phyloP scores from a whole-genome alignment of 257 asterid species.

The Nicotiana paniculata region DNA sequence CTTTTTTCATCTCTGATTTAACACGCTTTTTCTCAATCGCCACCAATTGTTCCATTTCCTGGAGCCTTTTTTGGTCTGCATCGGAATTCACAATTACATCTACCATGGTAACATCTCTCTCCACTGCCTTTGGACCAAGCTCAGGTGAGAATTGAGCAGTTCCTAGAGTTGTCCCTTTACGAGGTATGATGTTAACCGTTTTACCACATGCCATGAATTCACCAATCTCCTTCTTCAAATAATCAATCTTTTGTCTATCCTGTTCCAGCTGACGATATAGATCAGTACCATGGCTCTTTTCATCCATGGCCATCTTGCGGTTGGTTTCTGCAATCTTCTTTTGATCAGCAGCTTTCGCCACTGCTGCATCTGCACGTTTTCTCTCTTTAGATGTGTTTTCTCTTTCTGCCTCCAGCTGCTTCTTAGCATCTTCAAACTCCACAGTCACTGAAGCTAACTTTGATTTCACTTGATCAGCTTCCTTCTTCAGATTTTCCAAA shows the following conservation, averaged over 20 bases:
- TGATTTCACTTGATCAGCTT: conserved; percentile 40
- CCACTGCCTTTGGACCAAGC: conserved; percentile 15
- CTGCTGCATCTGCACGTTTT: conserved; percentile 47
- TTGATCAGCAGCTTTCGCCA: conserved; percentile 42
- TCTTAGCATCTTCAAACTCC: conserved; percentile 44
- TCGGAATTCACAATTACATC: conserved; percentile 5
- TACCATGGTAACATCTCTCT: conserved; percentile 16
- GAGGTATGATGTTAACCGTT: conserved; percentile 17
- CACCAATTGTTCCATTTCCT: conserved; percentile 35
- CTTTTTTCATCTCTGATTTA: conserved; percentile 50
- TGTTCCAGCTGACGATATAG: conserved; percentile 52
- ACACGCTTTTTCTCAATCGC: conserved; percentile 35
- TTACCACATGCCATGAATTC: conserved; percentile 27
- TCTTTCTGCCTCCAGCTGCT: conserved; percentile 49
- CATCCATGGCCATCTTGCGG: conserved; percentile 48
- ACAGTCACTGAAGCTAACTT: conserved; percentile 36
- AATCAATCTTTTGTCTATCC: conserved; percentile 32
- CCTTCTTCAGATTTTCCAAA: conserved; percentile 44
- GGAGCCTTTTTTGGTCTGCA: conserved; percentile 31
- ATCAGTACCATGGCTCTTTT: conserved; percentile 47
- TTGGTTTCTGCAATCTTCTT: conserved; percentile 40
- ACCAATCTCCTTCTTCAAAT: conserved; percentile 37
- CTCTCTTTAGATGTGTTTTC: conserved; percentile 43
- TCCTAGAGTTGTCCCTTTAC: conserved; percentile 16
- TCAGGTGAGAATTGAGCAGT: conserved; percentile 13